Conservation (phyloP, 192 early-diverging fungal species). For the Geranomyces michiganensis region DNA sequence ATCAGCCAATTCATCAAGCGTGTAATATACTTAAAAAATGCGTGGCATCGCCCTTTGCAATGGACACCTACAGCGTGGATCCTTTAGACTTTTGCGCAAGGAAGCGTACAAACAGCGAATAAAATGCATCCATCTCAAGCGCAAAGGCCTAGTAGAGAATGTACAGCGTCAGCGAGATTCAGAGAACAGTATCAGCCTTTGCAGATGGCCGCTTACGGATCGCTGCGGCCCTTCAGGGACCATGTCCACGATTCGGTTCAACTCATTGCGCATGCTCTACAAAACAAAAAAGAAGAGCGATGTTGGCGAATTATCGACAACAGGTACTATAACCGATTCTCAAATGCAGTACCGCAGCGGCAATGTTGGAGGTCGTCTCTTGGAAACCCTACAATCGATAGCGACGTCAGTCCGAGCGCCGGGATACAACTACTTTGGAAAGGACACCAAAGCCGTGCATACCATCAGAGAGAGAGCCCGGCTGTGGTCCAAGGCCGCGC, state of each 20-base stretch:
- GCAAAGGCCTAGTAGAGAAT: slow-evolving; percentile 40
- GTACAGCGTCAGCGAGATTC: too few species aligned
- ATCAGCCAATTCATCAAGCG: neutral
- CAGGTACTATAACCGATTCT: too few species aligned
- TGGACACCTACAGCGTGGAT: slow-evolving; percentile 65
- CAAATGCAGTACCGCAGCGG: slow-evolving; percentile 33
- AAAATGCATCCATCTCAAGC: slow-evolving; percentile 55
- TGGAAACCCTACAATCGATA: slow-evolving; percentile 57
- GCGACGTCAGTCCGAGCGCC: slow-evolving; percentile 1
- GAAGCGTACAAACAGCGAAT: slow-evolving; percentile 70
- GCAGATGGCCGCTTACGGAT: slow-evolving; percentile 11
- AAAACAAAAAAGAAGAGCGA: slow-evolving; percentile 44
- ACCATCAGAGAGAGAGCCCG: slow-evolving; percentile 27
- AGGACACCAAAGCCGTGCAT: neutral
- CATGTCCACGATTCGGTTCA: slow-evolving; percentile 64
- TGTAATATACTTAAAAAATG: neutral
- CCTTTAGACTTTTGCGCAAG: slow-evolving; percentile 78
- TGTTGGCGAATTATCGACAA: too few species aligned
- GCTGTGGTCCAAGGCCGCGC: slow-evolving; percentile 25
- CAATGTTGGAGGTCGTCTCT: slow-evolving; percentile 45
- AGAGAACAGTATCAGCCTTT: neutral
- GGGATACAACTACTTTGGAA: slow-evolving; percentile 7
- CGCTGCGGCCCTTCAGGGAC: slow-evolving; percentile 62
- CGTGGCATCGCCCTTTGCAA: neutral
- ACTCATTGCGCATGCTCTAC: slow-evolving; percentile 75